These are phyloP conservation scores for Colletotrichum falcatum DNA, from an alignment of 2,329 filamentous ascomycete genomes.

Conservation along the genomic window DNA sequence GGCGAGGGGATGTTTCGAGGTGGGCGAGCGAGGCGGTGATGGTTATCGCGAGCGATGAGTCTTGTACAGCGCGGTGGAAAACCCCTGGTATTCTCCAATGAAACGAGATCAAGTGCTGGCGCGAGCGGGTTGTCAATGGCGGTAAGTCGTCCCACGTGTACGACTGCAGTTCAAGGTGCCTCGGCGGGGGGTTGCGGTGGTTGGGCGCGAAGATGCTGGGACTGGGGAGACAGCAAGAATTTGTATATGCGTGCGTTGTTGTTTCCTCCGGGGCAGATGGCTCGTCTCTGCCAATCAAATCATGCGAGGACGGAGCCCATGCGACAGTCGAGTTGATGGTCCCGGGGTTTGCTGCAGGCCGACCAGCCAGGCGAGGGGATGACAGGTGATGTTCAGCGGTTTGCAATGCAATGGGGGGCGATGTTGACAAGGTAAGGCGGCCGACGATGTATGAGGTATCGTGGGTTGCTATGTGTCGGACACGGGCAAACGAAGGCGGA, in stretches of 20 bases:
- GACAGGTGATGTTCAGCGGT: constrained; percentile 23
- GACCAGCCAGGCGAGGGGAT: constrained; percentile 35
- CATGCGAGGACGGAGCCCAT: constrained; percentile 19
- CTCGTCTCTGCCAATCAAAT: constrained; percentile 39
- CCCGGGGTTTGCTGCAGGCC: constrained; percentile 33
- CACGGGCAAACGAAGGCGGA: constrained; percentile 6
- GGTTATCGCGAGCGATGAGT: constrained; percentile 12
- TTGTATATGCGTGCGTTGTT: constrained; percentile 41
- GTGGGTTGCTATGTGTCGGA: constrained; percentile 18
- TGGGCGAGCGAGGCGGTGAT: constrained; percentile 17
- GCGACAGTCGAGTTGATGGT: constrained; percentile 27
- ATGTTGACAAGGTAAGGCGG: constrained; percentile 12
- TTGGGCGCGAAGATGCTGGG: constrained; percentile 34
- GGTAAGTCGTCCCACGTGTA: constrained; percentile 41
- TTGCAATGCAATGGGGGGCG: constrained; percentile 16
- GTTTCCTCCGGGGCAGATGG: constrained; percentile 32
- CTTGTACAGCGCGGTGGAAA: not conserved
- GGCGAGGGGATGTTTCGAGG: constrained; percentile 24
- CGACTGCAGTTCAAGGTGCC: constrained; percentile 29
- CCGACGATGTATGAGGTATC: constrained; percentile 36
- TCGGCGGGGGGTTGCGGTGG: constrained; percentile 35
- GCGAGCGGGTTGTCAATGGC: constrained; percentile 29
- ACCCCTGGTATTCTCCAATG: constrained; percentile 22
- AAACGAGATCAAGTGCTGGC: constrained; percentile 4
- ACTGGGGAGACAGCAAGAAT: constrained; percentile 32